Evolutionary conservation across 192 early-diverging fungal species (phyloP), one percentile per base, ranked within the genome.

Genomic region (Coemansia sp.): DNA sequence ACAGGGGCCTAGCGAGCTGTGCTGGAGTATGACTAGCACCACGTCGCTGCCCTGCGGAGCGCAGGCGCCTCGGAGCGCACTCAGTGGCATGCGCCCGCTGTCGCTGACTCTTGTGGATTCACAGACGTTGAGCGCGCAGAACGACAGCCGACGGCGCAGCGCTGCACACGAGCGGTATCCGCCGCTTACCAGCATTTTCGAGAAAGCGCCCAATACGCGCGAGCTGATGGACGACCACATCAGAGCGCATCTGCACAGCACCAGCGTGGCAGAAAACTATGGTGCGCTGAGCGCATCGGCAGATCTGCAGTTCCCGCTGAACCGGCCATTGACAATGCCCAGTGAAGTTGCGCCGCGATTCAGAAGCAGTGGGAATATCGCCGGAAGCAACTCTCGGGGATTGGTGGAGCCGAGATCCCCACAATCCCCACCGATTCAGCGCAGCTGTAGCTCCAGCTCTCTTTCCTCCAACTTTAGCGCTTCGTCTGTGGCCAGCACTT

Each of bases 151-250:
- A 7, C 59, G 77, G 19, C 72, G 72, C 47, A 80, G 77, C 59
- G 56, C 65, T 31, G 77, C 77, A 1, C 62, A 74, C 25, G 77
- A 80, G 65, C 77, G 72, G 27, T 80, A 80, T 27, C 77, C 77
- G 68, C 77, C 77, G n/a, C 68, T 80, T 39, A 66, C 69, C 25
- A 74, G 77, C 69, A 80, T 80, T 8, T 71, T 80, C 23, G 77
- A 80, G 59, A 38, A 64, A 48, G 41, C 52, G 45, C 16, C 37
- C 3, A 27, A 22, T 17, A 58, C n/a, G 6, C 54, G 49, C 14
- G 27, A 49, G 38, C 60, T 51, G 12, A 14, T 55, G 23, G 23
- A 31, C 22, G 62, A 62, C 27, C 61, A 62, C 11, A 47, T 31
- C 27, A 19, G 62, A 22, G 62, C 53, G 16, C 52, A 48, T 12